Conservation (phyloP, 192 early-diverging fungal species). For the Podila epicladia region DNA sequence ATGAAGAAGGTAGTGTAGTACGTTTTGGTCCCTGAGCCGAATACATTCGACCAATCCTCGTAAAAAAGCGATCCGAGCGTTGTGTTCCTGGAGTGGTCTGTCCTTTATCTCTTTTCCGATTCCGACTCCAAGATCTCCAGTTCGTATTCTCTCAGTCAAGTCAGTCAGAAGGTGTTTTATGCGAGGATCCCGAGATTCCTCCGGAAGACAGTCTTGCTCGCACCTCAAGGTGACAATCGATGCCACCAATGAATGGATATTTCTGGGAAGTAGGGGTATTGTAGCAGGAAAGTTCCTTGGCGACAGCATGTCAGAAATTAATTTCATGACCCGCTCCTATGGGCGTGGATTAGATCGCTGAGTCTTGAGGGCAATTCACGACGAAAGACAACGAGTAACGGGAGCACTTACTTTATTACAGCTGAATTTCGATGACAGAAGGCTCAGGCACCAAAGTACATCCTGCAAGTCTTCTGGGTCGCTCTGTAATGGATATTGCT, state of each 20-base stretch:
- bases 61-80: conserved; percentile 23
- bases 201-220: conserved; percentile 13
- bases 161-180: conserved; percentile 1
- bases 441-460: conserved; percentile 35
- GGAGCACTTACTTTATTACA: conserved; percentile 34
- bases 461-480: conserved; percentile 37
- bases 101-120: background rate
- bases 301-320: conserved; percentile 4
- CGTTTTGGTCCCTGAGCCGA: conserved; percentile 8
- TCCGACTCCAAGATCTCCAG: conserved; percentile 30
- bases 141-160: conserved; percentile 20
- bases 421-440: conserved; percentile 30
- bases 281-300: conserved; percentile 13
- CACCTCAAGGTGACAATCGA: conserved; percentile 7
- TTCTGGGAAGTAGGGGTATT: conserved; percentile 21
- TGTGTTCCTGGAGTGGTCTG: conserved; percentile 6
- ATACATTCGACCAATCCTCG: conserved; percentile 32
- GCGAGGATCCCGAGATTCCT: conserved; percentile 16
- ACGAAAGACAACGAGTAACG: background rate
- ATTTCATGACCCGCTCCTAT: conserved; percentile 28
- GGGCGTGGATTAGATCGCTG: background rate
- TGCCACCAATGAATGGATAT: conserved; percentile 24
- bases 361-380: background rate
- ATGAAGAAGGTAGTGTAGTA: conserved; percentile 20
- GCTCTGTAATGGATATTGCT: conserved; percentile 22